Base-by-base conservation (phyloP, 305 asterid genomes). In the Fraxinus xanthoxyloides region DNA sequence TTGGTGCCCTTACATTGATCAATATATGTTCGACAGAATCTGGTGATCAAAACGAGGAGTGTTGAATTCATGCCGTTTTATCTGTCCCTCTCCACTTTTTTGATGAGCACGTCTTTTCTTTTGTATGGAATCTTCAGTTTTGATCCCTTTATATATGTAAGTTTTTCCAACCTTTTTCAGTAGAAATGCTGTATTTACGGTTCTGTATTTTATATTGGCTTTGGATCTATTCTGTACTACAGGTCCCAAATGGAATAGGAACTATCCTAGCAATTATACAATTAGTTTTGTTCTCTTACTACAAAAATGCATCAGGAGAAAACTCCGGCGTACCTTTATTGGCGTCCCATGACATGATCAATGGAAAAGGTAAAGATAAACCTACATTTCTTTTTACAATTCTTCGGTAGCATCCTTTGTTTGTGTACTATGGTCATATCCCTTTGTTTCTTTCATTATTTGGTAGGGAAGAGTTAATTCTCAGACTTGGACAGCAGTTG, bases 171-270 rank as follows among this genome's bases (percentile, higher is more conserved):
- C 35, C 54, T 75, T 19, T 43, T 70, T 40, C n/a, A 17, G 31
- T 15, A 56, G n/a, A 6, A 26, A 13, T 23, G 8, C 21, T 35
- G 7, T 35, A 35, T 35, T 35, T 35, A 35, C 40, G 40, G 36
- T 35, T 35, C 40, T 35, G 40, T 35, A 9, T 35, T 35, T 35
- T 35, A 35, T 35, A 35, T 35, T 35, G 40, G 3, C 56, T 46
- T 46, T 46, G 56, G 56, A 12, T 46, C 63, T 51, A 51, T 3
- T 5, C 19, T 84, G 72, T 59, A 38, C 82, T 77, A 56, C 92
- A 92, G 95, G 85, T 87, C 43, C 95, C 95, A 13, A 92, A 92
- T 78, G 95, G 92, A 30, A 90, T 92, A 19, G 93, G 95, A 79
- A 87, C 95, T 10, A 1, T 87, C 69, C 82, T 92, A 72, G 95